phyloP scores from a whole-genome alignment of 164 flowering plant species.

The Vitis amurensis region DNA sequence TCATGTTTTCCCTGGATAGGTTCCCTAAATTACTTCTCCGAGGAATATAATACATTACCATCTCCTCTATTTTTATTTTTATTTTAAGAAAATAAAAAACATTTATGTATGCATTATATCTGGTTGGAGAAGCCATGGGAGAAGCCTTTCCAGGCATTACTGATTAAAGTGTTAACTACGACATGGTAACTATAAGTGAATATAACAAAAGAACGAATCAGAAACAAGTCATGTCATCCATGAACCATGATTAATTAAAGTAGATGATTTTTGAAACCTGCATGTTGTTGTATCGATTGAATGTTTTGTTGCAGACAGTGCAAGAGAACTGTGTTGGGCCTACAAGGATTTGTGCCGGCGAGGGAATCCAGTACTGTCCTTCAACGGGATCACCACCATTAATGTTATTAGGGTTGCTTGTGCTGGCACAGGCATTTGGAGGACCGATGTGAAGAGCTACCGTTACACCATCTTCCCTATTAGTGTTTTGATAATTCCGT shows the following conservation, averaged over 20 bases:
- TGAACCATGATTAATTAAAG: background rate
- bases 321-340: constrained; percentile 67
- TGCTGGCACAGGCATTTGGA: constrained; percentile 19
- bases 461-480: constrained; percentile 35
- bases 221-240: background rate
- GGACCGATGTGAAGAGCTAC: constrained; percentile 62
- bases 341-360: constrained; percentile 60
- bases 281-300: constrained; percentile 70
- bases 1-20: too few species aligned
- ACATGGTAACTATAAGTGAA: background rate
- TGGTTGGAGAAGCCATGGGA: too few species aligned
- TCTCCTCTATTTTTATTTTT: too few species aligned
- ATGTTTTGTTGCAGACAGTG: constrained; percentile 57
- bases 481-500: constrained; percentile 10
- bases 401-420: constrained; percentile 9
- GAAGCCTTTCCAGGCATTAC: too few species aligned
- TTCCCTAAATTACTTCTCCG: too few species aligned
- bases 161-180: too few species aligned
- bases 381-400: constrained; percentile 1
- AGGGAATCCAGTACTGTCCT: constrained; percentile 62
- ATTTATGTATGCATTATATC: too few species aligned
- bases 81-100: too few species aligned
- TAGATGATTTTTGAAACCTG: constrained; percentile 32
- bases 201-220: too few species aligned
- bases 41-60: too few species aligned